These are phyloP conservation scores for Arachnomyces sp. DNA, from an alignment of 2,329 filamentous ascomycete genomes.

Conservation along the genomic window DNA sequence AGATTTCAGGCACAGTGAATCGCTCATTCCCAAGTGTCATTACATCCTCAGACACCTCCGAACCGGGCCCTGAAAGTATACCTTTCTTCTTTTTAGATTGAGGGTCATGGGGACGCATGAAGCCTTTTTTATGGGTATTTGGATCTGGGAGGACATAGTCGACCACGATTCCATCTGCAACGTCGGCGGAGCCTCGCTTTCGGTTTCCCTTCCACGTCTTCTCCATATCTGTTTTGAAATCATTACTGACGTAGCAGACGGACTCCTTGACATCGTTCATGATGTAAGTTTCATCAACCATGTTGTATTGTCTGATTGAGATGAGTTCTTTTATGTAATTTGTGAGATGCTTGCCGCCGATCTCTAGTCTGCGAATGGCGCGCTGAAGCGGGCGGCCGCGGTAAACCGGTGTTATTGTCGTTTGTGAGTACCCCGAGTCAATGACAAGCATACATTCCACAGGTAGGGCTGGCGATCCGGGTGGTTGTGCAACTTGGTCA, in stretches of 20 bases:
- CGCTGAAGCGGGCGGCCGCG: conserved; percentile 71
- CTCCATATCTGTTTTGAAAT: conserved; percentile 74
- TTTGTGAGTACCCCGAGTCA: conserved; percentile 89
- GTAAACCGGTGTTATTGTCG: conserved; percentile 79
- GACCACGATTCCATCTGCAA: conserved; percentile 54
- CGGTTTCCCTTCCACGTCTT: conserved; percentile 72
- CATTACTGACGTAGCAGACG: conserved; percentile 70
- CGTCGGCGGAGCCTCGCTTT: conserved; percentile 22
- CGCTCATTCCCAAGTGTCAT: conserved; percentile 85
- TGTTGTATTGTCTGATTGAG: conserved; percentile 86
- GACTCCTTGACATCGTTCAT: conserved; percentile 95
- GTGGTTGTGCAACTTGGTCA: conserved; percentile 42
- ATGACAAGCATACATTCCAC: conserved; percentile 80
- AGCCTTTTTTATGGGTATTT: conserved; percentile 55
- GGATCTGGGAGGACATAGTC: conserved; percentile 91
- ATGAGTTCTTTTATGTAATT: conserved; percentile 87
- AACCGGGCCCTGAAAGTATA: conserved; percentile 40
- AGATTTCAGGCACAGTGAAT: conserved; percentile 79
- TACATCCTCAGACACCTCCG: conserved; percentile 60
- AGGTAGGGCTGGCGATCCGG: conserved; percentile 42
- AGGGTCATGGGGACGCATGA: conserved; percentile 68
- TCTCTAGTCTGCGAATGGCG: conserved; percentile 74
- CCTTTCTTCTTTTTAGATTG: conserved; percentile 47
- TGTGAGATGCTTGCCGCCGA: conserved; percentile 87
- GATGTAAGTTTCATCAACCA: conserved; percentile 87